A percentile compares a stretch with the other conserved stretches of the same genome.
Evolutionary conservation across 1,139 yeast species (phyloP).

Genomic region (Zygosaccharomyces sapae): DNA sequence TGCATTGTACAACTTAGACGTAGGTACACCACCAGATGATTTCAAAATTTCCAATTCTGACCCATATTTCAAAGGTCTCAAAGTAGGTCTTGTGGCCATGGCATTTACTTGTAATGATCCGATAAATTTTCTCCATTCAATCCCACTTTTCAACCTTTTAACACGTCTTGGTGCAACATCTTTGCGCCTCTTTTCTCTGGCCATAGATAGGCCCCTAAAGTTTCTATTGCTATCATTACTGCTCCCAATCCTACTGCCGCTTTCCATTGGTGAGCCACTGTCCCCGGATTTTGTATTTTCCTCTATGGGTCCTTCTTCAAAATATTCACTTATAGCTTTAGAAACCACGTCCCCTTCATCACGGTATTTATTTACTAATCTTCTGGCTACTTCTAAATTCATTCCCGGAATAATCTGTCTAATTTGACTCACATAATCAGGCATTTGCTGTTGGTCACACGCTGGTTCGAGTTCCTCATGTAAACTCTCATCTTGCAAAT

Average conservation of each 20-base stretch:
- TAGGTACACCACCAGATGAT: conserved; percentile 32
- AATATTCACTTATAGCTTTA: conserved; percentile 20
- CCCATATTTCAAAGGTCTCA: conserved; percentile 48
- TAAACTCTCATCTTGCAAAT: background rate
- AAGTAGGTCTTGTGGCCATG: conserved; percentile 79
- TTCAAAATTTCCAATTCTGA: conserved; percentile 43
- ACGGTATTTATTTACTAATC: conserved; percentile 13
- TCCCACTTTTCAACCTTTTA: conserved; percentile 13
- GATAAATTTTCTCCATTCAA: conserved; percentile 44
- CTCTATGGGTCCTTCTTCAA: conserved; percentile 11
- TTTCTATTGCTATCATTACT: background rate
- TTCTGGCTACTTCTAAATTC: conserved; percentile 9
- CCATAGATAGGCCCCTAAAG: background rate
- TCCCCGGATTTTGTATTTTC: background rate
- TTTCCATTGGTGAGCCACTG: background rate
- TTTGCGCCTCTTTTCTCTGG: conserved; percentile 4
- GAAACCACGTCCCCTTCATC: conserved; percentile 16
- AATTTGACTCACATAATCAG: conserved; percentile 12
- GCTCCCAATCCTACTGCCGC: background rate
- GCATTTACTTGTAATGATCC: conserved; percentile 74
- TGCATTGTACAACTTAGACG: conserved; percentile 32
- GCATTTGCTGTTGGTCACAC: background rate
- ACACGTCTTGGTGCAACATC: conserved; percentile 8
- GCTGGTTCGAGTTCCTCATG: conserved; percentile 1
- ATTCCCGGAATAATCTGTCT: conserved; percentile 19